phyloP scores from a whole-genome alignment of 1,284 basidiomycete species.

The Gymnopus androsaceus region DNA sequence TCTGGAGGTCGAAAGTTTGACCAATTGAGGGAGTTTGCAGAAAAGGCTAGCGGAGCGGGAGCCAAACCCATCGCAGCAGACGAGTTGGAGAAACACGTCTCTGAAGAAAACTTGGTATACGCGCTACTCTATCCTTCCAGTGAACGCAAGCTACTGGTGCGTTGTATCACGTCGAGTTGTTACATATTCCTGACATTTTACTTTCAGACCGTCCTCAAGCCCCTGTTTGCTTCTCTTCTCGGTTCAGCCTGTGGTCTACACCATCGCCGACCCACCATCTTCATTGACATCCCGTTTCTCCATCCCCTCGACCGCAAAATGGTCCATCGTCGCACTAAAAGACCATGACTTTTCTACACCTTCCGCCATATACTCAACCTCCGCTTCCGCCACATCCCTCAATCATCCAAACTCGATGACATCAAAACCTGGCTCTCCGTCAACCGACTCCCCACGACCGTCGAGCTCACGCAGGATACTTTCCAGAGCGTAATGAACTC shows the following conservation, averaged over 20 bases:
- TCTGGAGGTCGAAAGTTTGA: slow-evolving; percentile 67
- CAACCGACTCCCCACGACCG: slow-evolving; percentile 69
- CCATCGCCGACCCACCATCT: slow-evolving; percentile 47
- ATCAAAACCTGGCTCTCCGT: slow-evolving; percentile 56
- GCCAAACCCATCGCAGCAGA: slow-evolving; percentile 48
- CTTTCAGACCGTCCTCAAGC: slow-evolving; percentile 34
- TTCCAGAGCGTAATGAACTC: slow-evolving; percentile 85
- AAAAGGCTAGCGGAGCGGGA: slow-evolving; percentile 67
- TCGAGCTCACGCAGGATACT: slow-evolving; percentile 72
- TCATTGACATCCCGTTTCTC: slow-evolving; percentile 54
- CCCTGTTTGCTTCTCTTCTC: slow-evolving; percentile 52
- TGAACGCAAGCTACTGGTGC: slow-evolving; percentile 45
- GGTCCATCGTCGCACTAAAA: slow-evolving; percentile 77
- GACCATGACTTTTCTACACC: slow-evolving; percentile 54
- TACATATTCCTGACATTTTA: background rate
- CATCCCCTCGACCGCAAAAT: slow-evolving; percentile 47
- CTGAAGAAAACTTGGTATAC: slow-evolving; percentile 68
- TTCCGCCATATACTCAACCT: slow-evolving; percentile 8
- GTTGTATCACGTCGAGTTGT: slow-evolving; percentile 22
- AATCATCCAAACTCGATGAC: slow-evolving; percentile 26
- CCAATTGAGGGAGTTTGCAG: slow-evolving; percentile 69
- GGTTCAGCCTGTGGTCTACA: slow-evolving; percentile 71
- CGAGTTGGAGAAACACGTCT: slow-evolving; percentile 53
- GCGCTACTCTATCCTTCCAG: slow-evolving; percentile 65
- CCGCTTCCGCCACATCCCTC: background rate